Percentiles rank a stretch among this genome's conserved stretches.
phyloP scores from a whole-genome alignment of 2,329 filamentous ascomycete genomes.

The Cryphonectria japonica region DNA sequence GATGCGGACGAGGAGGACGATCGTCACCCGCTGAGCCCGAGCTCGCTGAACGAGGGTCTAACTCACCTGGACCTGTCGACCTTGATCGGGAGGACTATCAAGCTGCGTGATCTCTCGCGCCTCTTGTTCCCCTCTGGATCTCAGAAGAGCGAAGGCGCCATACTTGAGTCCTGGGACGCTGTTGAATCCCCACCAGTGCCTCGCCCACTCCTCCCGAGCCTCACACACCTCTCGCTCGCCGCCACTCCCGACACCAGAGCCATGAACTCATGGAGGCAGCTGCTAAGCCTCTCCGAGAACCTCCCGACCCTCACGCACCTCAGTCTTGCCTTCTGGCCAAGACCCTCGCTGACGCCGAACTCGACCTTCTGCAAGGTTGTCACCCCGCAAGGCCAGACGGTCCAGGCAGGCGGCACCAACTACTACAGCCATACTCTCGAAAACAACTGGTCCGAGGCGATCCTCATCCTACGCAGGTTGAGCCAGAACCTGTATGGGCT shows the following conservation, averaged over 20 bases:
- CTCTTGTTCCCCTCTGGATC: conserved; percentile 53
- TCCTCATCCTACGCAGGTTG: conserved; percentile 58
- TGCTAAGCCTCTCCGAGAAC: conserved; percentile 57
- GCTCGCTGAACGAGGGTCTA: conserved; percentile 49
- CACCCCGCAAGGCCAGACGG: conserved; percentile 46
- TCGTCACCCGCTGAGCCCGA: conserved; percentile 32
- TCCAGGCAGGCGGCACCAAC: conserved; percentile 60
- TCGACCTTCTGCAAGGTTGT: conserved; percentile 53
- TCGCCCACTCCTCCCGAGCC: conserved; percentile 53
- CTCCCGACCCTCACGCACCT: conserved; percentile 62
- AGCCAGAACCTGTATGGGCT: conserved; percentile 59
- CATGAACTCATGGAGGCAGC: conserved; percentile 60
- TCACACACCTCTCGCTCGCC: conserved; percentile 65
- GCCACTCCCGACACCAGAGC: conserved; percentile 41
- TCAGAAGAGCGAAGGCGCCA: conserved; percentile 29
- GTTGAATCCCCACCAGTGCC: conserved; percentile 40
- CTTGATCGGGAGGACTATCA: conserved; percentile 55
- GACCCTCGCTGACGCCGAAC: conserved; percentile 60
- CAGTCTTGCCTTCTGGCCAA: conserved; percentile 65
- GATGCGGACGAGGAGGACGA: conserved; percentile 32
- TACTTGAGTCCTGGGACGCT: conserved; percentile 60
- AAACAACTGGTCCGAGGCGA: conserved; percentile 62
- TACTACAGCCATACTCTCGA: conserved; percentile 62
- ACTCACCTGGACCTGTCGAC: conserved; percentile 58
- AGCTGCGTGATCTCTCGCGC: conserved; percentile 55